Evolutionary conservation across 2,329 filamentous ascomycete genomes (phyloP).

Genomic region (Penicillium oxalicum): DNA sequence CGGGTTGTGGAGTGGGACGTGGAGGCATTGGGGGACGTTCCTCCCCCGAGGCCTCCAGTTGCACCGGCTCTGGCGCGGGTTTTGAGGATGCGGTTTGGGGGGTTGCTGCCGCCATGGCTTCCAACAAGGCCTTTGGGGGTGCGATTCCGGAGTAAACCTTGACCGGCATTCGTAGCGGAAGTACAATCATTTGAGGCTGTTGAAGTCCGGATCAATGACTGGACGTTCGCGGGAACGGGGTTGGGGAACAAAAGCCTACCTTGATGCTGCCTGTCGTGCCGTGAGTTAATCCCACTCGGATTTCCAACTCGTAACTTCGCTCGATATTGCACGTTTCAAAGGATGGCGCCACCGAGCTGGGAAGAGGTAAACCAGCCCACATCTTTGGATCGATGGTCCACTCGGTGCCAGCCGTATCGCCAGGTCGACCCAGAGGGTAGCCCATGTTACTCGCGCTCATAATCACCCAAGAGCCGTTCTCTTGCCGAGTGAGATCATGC

Average conservation of each 20-base stretch:
- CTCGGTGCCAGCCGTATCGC: conserved; percentile 59
- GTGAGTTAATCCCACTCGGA: conserved; percentile 72
- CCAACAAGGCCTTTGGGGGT: conserved; percentile 69
- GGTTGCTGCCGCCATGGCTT: conserved; percentile 49
- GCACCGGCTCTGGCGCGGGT: conserved; percentile 15
- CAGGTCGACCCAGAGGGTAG: conserved; percentile 58
- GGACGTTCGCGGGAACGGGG: background rate
- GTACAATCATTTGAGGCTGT: conserved; percentile 66
- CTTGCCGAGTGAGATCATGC: conserved; percentile 64
- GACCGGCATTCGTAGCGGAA: conserved; percentile 73
- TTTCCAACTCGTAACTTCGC: conserved; percentile 74
- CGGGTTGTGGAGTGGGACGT: conserved; percentile 27
- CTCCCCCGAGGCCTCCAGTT: conserved; percentile 17
- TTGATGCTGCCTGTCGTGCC: conserved; percentile 52
- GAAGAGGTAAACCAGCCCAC: conserved; percentile 68
- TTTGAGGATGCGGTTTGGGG: conserved; percentile 20
- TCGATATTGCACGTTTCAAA: conserved; percentile 86
- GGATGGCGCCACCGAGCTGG: conserved; percentile 78
- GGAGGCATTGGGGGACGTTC: conserved; percentile 38
- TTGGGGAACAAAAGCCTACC: conserved; percentile 32
- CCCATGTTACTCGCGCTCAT: conserved; percentile 65
- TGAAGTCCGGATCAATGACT: conserved; percentile 10
- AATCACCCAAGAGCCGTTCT: conserved; percentile 70
- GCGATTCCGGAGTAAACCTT: conserved; percentile 82
- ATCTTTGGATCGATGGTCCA: conserved; percentile 61